A percentile compares a stretch with the other conserved stretches of the same genome.
These are phyloP conservation scores for Secale cereale DNA, from an alignment of 176 grass and related monocot species.

Conservation along the genomic window DNA sequence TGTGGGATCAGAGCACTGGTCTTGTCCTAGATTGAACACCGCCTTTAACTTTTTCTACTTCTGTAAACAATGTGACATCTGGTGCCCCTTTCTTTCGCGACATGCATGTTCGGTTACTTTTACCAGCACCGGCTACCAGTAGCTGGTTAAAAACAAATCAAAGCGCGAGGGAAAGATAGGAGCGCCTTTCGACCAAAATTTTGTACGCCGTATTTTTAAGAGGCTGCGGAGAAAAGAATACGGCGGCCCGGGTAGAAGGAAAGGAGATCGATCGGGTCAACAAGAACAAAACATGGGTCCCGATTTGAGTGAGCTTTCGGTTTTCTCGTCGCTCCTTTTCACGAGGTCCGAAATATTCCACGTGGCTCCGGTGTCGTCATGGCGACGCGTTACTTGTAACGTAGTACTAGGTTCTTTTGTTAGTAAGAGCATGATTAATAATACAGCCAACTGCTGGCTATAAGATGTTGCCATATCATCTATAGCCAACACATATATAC, in stretches of 20 bases:
- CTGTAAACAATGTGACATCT: neutral
- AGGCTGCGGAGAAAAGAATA: conserved; percentile 8
- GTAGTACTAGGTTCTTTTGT: neutral
- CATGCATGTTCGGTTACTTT: conserved; percentile 11
- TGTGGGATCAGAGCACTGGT: too few relatives aligned
- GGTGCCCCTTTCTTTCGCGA: neutral
- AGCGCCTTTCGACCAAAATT: conserved; percentile 37
- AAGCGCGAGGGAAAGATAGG: neutral
- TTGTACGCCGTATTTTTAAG: conserved; percentile 22
- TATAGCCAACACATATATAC: too few relatives aligned
- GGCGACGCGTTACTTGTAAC: conserved; percentile 11
- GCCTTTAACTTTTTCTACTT: neutral
- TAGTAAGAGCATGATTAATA: too few relatives aligned
- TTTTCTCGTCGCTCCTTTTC: conserved; percentile 37
- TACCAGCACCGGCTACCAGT: conserved; percentile 11
- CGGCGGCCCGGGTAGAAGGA: neutral
- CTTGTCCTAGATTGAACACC: neutral
- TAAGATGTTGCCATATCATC: too few relatives aligned
- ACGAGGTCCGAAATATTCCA: conserved; percentile 63
- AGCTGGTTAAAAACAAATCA: conserved; percentile 14
- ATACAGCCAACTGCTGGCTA: too few relatives aligned
- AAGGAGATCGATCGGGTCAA: conserved; percentile 8
- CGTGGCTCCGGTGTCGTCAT: conserved; percentile 42
- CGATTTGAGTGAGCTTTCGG: conserved; percentile 52
- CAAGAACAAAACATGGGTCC: conserved; percentile 18